Evolutionary conservation across 2,329 filamentous ascomycete species (phyloP).

Genomic region (Aspergillus costaricaensis): DNA sequence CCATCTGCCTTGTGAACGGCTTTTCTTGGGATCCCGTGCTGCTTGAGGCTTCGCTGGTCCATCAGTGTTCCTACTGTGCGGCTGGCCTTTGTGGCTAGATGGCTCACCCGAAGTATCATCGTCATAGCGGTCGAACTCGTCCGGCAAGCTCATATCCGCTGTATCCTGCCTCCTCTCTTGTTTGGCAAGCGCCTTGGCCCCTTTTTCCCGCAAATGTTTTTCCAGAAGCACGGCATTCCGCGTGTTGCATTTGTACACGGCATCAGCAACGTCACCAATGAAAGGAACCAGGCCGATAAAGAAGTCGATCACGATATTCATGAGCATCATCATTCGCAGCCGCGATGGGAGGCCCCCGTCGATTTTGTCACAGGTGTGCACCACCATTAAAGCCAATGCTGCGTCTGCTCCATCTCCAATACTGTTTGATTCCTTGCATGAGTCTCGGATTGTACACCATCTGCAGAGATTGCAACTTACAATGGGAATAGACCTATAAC

Average conservation of each 20-base stretch:
- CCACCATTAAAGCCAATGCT: constrained; percentile 72
- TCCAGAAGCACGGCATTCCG: constrained; percentile 50
- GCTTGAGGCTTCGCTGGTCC: constrained; percentile 26
- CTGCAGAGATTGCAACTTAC: constrained; percentile 55
- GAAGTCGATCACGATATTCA: constrained; percentile 66
- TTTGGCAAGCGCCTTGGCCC: constrained; percentile 34
- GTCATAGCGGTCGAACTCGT: constrained; percentile 42
- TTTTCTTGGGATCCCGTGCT: constrained; percentile 26
- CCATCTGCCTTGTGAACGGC: constrained; percentile 31
- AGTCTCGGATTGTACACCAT: background rate
- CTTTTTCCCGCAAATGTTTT: constrained; percentile 45
- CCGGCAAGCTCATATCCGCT: constrained; percentile 41
- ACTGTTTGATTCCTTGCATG: constrained; percentile 41
- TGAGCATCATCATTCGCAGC: constrained; percentile 70
- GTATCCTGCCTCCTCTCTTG: constrained; percentile 26
- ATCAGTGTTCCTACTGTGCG: constrained; percentile 22
- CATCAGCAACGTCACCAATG: constrained; percentile 51
- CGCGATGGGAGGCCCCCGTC: constrained; percentile 68
- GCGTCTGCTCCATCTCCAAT: constrained; percentile 75
- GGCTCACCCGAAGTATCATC: constrained; percentile 27
- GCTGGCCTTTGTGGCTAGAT: constrained; percentile 18
- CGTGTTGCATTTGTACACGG: constrained; percentile 52
- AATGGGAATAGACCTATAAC: constrained; percentile 81
- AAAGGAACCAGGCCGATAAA: constrained; percentile 55
- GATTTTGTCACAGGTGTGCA: constrained; percentile 70